These are phyloP conservation scores for Volutella citrinella DNA, from an alignment of 2,329 filamentous ascomycete genomes.

Conservation along the genomic window DNA sequence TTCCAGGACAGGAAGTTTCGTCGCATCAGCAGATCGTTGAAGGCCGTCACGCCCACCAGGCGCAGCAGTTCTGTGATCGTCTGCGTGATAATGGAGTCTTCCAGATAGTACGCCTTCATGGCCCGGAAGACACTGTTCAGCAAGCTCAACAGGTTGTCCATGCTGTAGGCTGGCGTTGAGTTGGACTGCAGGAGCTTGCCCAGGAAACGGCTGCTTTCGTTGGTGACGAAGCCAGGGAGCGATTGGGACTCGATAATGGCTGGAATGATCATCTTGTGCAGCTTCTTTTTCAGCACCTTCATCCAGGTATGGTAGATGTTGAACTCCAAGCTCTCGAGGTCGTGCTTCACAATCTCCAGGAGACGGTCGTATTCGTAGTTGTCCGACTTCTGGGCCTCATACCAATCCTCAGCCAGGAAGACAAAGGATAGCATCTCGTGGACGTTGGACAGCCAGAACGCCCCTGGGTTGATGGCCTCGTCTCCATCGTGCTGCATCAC, in stretches of 20 bases:
- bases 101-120: conserved; percentile 98
- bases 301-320: conserved; percentile 99
- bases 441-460: conserved; percentile 98
- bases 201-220: conserved; percentile 96
- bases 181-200: conserved; percentile 92
- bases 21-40: conserved; percentile 97
- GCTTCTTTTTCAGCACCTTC: conserved; percentile 99
- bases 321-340: conserved; percentile 96
- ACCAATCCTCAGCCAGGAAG: conserved; percentile 98
- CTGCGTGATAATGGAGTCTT: conserved; percentile 94
- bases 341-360: conserved; percentile 98
- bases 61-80: conserved; percentile 90
- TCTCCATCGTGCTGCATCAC: conserved; percentile 99
- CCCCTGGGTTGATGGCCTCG: conserved; percentile 92
- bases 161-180: conserved; percentile 93
- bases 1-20: conserved; percentile 99
- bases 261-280: conserved; percentile 99
- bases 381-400: conserved; percentile 98
- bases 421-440: conserved; percentile 99
- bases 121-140: conserved; percentile 97
- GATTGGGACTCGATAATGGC: conserved; percentile 99
- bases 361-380: conserved; percentile 98
- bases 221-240: conserved; percentile 95
- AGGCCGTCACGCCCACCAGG: conserved; percentile 93
- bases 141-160: conserved; percentile 95